Evolutionary conservation across 257 asterid genomes (phyloP), one percentile per base, ranked within the genome.

Genomic region (Anisodus tanguticus): DNA sequence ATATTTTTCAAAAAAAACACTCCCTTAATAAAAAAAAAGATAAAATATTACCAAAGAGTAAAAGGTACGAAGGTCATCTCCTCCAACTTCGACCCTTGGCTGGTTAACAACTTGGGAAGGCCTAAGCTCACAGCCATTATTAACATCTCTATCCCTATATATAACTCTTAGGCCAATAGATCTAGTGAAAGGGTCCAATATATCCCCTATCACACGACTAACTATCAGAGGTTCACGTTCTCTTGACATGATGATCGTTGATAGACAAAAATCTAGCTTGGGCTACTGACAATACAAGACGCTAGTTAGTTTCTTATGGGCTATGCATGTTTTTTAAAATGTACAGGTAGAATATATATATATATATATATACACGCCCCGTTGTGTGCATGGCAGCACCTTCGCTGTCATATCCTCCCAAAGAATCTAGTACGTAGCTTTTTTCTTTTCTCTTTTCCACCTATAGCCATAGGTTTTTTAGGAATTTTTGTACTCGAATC

Each of bases 71-170:
- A 94, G 93, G 62, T 94, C 97, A 1, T 90, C 91, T 0, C 98
- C 97, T 8, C 98, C 98, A 68, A 94, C 85, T 26, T 94, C 95
- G 80, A 93, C 94, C 89, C 94, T 86, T 9, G 98, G 98, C 55
- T 88, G 95, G 89, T 88, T 91, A 43, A 87, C 76, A 43, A 93
- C 49, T 19, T 93, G 97, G 55, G 97, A 94, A 0, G 98, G 98
- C 82, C 89, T 85, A 4, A 94, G 90, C 53, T 91, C 94, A n/a
- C 90, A 87, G 0, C 97, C 95, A 82, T 94, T 94, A 41, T 11
- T 88, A 1, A 92, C 94, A 9, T 90, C 97, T 17, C 92, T 81
- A 57, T 54, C 82, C 31, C 71, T 83, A 71, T 91, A 90, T 10
- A 7, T 31, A 10, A 93, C 93, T 55, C 92, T 78, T 1, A 94